phyloP scores from a whole-genome alignment of 345 rosid genomes.

The Euphorbia tirucalli region DNA sequence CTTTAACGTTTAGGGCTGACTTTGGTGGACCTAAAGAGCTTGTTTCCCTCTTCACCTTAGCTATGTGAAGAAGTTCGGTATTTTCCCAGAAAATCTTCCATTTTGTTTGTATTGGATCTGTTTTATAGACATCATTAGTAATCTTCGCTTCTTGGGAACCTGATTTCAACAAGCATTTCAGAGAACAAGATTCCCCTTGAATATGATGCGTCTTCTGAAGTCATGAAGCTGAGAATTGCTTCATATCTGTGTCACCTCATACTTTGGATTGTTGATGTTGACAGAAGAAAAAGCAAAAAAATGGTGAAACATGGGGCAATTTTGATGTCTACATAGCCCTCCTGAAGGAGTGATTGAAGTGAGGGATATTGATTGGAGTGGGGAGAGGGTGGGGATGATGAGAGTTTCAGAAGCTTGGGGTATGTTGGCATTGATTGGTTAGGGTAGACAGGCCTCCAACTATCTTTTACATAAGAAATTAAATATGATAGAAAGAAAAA shows the following conservation, averaged over 20 bases:
- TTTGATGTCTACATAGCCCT: background rate
- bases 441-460: background rate
- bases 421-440: background rate
- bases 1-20: too few species aligned
- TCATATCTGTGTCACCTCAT: background rate
- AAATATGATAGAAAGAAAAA: background rate
- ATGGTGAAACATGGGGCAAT: background rate
- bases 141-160: background rate
- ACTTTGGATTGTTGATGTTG: background rate
- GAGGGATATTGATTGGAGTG: background rate
- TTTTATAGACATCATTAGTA: background rate
- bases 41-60: too few species aligned
- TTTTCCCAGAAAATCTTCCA: too few species aligned
- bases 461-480: background rate
- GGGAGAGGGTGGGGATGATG: background rate
- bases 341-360: too few species aligned
- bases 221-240: too few species aligned
- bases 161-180: background rate
- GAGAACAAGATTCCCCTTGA: background rate
- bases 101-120: too few species aligned
- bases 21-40: too few species aligned
- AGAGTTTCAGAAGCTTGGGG: background rate
- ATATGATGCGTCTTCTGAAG: background rate
- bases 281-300: background rate
- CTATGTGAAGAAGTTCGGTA: too few species aligned